A percentile compares a stretch with the other conserved stretches of the same genome.
Evolutionary conservation across 2,329 filamentous ascomycete genomes (phyloP).

Genomic region (Pyrenochaeta sp.): DNA sequence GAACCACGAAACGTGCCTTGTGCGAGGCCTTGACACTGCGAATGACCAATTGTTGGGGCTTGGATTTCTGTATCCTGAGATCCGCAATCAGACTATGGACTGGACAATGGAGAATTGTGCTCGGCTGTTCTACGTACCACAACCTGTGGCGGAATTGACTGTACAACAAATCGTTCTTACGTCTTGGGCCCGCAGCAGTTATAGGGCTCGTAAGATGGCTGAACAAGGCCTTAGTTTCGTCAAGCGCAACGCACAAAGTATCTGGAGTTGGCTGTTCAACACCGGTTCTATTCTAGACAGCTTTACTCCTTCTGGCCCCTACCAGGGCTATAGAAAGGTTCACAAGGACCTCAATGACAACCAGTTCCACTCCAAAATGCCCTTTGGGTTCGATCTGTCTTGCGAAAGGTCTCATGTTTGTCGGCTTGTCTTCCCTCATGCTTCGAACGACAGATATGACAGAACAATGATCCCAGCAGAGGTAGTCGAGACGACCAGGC

Average conservation of each 20-base stretch:
- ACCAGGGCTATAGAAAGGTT: background rate
- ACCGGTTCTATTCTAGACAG: background rate
- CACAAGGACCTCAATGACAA: background rate
- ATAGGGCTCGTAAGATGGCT: slow-evolving; percentile 2
- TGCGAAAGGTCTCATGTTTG: slow-evolving; percentile 14
- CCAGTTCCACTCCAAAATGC: slow-evolving; percentile 2
- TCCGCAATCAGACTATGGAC: slow-evolving; percentile 24
- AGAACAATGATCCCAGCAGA: background rate
- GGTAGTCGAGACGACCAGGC: background rate
- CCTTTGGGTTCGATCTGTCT: slow-evolving; percentile 18
- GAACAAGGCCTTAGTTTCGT: slow-evolving; percentile 1
- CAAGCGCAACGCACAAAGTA: background rate
- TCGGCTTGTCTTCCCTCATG: slow-evolving; percentile 8
- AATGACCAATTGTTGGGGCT: slow-evolving; percentile 14
- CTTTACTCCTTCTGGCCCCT: background rate
- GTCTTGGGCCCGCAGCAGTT: slow-evolving; percentile 2
- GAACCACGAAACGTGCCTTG: slow-evolving; percentile 35
- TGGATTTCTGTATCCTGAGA: slow-evolving; percentile 20
- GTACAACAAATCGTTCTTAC: slow-evolving; percentile 8
- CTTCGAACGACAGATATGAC: background rate
- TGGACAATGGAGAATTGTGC: slow-evolving; percentile 35
- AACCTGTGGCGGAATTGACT: slow-evolving; percentile 2
- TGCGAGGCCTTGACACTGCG: slow-evolving; percentile 24
- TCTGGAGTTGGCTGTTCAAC: background rate
- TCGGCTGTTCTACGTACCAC: slow-evolving; percentile 28